Evolutionary conservation across 1,284 basidiomycete species (phyloP), one percentile per base, ranked within the genome.

Genomic region (Inonotus obliquus): DNA sequence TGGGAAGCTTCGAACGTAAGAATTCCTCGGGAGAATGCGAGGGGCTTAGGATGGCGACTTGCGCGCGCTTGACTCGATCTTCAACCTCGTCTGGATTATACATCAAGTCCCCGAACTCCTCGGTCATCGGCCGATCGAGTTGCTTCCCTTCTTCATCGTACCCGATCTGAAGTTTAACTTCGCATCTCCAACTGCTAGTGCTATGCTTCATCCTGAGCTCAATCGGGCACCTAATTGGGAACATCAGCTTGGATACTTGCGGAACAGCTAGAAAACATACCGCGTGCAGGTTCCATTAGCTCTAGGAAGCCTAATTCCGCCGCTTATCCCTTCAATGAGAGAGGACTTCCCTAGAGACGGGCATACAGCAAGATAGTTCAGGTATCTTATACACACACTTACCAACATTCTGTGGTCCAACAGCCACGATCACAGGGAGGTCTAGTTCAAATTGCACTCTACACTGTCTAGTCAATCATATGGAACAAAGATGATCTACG

Each of bases 291-390:
- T 85, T 0, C 83, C 83, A 19, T 75, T 72, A 2, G 85, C 84
- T 4, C 87, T 80, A 17, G 88, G 88, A 0, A 91, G 72, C 0
- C 80, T 85, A 56, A 91, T 82, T 9, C 32, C 32, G 0, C 86
- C 87, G 17, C 84, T 87, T 32, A 91, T 89, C 0, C 86, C 80
- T 66, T 91, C 88, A 14, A 91, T 88, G 1, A 91, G 75, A 0
- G 86, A 89, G 0, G 86, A 88, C 66, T 91, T 91, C 0, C 89
- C 89, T 61, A 41, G 21, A 39, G 19, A 21, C 54, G 21, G n/a
- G 10, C 9, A 6, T 37, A n/a, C 25, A 54, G 19, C 9, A 7
- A 54, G 29, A 14, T 37, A 52, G 13, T 23, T 13, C 13, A 25
- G 14, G 3, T 5, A 41, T 4, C 21, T 21, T 27, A 5, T 19